A percentile compares a stretch with the other conserved stretches of the same genome.
These are phyloP conservation scores for Acanthamoeba healyi DNA, from an alignment of 208 protist genomes.

Conservation along the genomic window DNA sequence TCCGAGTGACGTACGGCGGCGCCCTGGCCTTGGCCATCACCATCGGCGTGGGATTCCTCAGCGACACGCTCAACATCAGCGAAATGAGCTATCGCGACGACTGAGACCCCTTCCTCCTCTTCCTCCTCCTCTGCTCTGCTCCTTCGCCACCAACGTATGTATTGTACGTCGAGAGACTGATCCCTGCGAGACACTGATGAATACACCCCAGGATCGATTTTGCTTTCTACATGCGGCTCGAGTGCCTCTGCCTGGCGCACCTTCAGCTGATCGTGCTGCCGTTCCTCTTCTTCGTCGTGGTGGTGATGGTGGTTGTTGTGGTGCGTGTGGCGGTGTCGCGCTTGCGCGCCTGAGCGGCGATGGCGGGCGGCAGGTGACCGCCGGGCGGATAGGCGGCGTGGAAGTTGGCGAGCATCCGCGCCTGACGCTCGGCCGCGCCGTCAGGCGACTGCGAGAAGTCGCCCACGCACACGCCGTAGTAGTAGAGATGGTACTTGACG, in stretches of 20 bases:
- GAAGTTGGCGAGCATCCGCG: not conserved
- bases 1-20: constrained; percentile 55
- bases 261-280: too few species aligned
- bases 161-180: not conserved
- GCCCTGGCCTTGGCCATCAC: constrained; percentile 70
- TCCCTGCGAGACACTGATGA: too few species aligned
- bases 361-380: too few species aligned
- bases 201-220: too few species aligned
- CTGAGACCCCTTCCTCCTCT: not conserved
- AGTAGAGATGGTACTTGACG: not conserved
- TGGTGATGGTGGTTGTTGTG: too few species aligned
- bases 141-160: not conserved
- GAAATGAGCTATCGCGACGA: constrained; percentile 1
- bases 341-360: too few species aligned
- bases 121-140: not conserved
- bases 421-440: not conserved
- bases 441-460: not conserved
- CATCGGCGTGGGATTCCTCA: constrained; percentile 51
- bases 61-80: constrained; percentile 28
- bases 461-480: not conserved
- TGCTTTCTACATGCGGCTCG: too few species aligned
- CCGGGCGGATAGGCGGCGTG: too few species aligned
- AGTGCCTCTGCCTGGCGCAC: too few species aligned
- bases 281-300: too few species aligned
- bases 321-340: too few species aligned